These are phyloP conservation scores for Tolypocladium guangdongense DNA, from an alignment of 2,329 filamentous ascomycete genomes.

Conservation along the genomic window DNA sequence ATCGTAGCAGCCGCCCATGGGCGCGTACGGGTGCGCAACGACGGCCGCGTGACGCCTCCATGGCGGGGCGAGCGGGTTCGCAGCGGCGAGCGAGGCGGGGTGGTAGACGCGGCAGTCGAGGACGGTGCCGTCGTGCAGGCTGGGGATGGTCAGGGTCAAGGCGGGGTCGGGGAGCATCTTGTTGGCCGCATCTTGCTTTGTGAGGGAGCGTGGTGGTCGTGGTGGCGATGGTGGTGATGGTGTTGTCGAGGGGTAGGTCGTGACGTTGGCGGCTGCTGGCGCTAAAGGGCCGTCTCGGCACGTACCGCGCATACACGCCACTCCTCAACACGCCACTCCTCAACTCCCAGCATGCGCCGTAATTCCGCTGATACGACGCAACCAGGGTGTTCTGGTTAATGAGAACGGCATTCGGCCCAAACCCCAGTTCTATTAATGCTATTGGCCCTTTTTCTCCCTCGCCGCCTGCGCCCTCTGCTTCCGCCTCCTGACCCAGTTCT, in stretches of 20 bases:
- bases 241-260: not conserved
- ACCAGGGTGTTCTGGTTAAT: not conserved
- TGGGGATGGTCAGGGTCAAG: slow-evolving; percentile 68
- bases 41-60: slow-evolving; percentile 47
- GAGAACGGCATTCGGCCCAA: too few relatives aligned
- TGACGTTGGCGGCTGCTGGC: not conserved
- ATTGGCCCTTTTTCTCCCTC: not conserved
- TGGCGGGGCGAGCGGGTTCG: slow-evolving; percentile 16
- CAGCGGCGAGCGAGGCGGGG: slow-evolving; percentile 35
- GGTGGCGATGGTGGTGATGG: not conserved
- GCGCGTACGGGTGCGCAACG: slow-evolving; percentile 84
- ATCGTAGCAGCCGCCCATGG: slow-evolving; percentile 75
- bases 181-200: slow-evolving; percentile 4
- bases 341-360: not conserved
- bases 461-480: slow-evolving; percentile 30
- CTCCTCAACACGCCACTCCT: not conserved
- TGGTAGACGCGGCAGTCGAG: slow-evolving; percentile 82
- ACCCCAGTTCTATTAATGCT: not conserved
- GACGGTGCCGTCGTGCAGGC: slow-evolving; percentile 63
- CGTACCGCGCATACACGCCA: not conserved
- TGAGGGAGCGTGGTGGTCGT: not conserved
- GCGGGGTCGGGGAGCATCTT: slow-evolving; percentile 46
- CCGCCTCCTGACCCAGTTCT: slow-evolving; percentile 42
- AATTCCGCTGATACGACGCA: not conserved
- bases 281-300: not conserved